phyloP scores from a whole-genome alignment of 208 protist genomes.

The Porcisia deanei region DNA sequence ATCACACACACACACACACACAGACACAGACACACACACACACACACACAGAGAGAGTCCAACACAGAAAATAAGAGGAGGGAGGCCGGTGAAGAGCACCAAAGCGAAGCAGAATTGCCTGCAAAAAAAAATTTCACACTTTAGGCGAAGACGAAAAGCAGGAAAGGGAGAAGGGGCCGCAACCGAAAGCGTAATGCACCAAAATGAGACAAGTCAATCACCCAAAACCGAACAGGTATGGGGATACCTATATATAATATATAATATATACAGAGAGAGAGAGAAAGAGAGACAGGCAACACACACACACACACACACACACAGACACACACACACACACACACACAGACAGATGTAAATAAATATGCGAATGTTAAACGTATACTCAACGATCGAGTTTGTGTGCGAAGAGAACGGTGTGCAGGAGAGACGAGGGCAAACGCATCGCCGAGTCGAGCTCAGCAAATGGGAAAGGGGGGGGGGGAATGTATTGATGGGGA shows the following conservation, averaged over 20 bases:
- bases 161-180: no score
- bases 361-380: not conserved
- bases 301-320: not conserved
- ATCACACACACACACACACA: conserved; percentile 1
- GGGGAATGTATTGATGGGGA: not conserved
- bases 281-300: not conserved
- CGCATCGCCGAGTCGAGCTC: not conserved
- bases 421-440: not conserved
- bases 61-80: no score
- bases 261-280: no score
- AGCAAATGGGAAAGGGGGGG: not conserved
- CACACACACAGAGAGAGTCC: not conserved
- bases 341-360: not conserved
- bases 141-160: no score
- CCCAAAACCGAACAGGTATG: no score
- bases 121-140: no score
- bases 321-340: not conserved
- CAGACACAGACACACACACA: conserved; percentile 1
- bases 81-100: no score
- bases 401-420: not conserved
- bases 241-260: no score
- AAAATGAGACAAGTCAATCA: no score
- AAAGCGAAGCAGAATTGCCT: no score
- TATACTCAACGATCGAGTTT: not conserved
- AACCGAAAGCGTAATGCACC: no score